Base-by-base conservation (phyloP, 495 filamentous ascomycete genomes). In the Halenospora varia region DNA sequence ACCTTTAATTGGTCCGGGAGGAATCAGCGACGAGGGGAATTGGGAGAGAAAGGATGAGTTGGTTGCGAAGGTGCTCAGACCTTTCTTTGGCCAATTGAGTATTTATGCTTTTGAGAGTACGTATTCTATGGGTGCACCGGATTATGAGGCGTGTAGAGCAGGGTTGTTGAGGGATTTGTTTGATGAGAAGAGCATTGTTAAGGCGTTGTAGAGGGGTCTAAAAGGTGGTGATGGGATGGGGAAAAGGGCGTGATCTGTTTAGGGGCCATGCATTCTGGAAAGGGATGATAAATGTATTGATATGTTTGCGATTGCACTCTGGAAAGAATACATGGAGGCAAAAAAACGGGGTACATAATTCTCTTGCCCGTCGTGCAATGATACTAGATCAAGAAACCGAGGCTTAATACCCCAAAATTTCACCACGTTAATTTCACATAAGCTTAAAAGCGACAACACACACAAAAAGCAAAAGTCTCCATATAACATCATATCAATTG, bases 101-200 rank as follows among this genome's bases (percentile, higher is more conserved):
- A 96, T 97, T 51, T 88, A 85, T 66, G 86, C 88, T 8, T 98
- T 95, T 71, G 95, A 97, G 73, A 86, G 84, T 23, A 95, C 88
- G 44, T 98, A 97, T 67, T 82, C 84, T 19, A 95, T 96, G 87
- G 82, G 82, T 49, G 71, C 69, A 51, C 75, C 86, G 26, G 92
- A 95, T 71, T 66, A 79, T 65, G 81, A 82, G 48, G 78, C 77
- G n/a, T 93, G 87, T 65, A 78, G 78, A 55, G 77, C 82, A 62
- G 78, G 80, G 59, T 61, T 97, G 51, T 66, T 96, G 70, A 82
- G 72, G 61, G 92, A 97, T 78, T 63, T 97, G 53, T 95, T 96
- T 74, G 88, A 92, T 62, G 87, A 95, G 71, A 79, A 75, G 57
- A 82, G 73, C 22, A 79, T 85, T 63, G 81, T 83, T 22, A 81